Conservation (phyloP, 768 basidiomycete genomes). For the Roridomyces roridus region DNA sequence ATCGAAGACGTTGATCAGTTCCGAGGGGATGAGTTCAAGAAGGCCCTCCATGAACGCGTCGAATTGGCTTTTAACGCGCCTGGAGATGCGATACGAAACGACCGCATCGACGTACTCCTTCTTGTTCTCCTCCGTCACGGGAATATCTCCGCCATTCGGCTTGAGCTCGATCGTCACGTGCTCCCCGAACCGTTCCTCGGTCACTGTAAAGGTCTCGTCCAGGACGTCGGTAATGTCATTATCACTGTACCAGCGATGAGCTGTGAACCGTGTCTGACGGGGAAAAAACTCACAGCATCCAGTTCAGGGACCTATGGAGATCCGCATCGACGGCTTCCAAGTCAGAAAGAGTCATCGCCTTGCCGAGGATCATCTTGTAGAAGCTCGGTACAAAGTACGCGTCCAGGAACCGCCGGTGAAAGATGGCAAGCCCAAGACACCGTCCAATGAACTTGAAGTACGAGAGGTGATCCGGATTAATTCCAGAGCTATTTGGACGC, state of each 20-base stretch:
- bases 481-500: conserved; percentile 73
- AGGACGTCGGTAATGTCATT: conserved; percentile 79
- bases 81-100: conserved; percentile 83
- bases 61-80: conserved; percentile 84
- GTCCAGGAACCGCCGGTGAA: conserved; percentile 80
- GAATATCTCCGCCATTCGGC: conserved; percentile 61
- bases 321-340: conserved; percentile 75
- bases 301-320: conserved; percentile 68
- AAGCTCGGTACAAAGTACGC: conserved; percentile 82
- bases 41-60: conserved; percentile 87
- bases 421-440: conserved; percentile 74
- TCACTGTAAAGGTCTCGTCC: conserved; percentile 74
- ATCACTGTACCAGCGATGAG: conserved; percentile 47
- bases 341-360: conserved; percentile 64
- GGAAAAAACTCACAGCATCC: conserved; percentile 69
- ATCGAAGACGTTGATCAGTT: conserved; percentile 89
- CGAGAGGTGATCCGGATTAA: conserved; percentile 78
- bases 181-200: conserved; percentile 81
- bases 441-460: conserved; percentile 87
- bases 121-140: conserved; percentile 79
- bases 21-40: conserved; percentile 81
- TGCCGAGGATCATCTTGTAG: conserved; percentile 79
- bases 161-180: conserved; percentile 70
- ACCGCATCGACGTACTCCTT: conserved; percentile 79
- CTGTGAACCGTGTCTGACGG: not conserved